These are phyloP conservation scores for Penicillium paneum DNA, from an alignment of 2,329 filamentous ascomycete species.

Conservation along the genomic window DNA sequence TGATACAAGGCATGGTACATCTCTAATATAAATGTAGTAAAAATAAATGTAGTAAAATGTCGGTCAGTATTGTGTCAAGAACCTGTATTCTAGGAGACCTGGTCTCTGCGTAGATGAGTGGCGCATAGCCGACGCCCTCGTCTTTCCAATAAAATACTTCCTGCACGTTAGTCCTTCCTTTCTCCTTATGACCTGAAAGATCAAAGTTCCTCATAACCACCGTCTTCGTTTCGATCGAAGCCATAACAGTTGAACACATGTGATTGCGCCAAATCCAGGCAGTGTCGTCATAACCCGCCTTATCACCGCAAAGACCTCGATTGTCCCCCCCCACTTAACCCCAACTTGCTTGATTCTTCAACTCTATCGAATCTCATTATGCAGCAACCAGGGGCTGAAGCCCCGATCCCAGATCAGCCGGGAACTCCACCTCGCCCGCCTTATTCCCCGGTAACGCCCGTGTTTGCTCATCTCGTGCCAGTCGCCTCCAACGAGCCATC, in stretches of 20 bases:
- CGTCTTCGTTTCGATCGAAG: neutral
- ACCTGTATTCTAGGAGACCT: too few relatives aligned
- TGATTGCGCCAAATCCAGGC: constrained; percentile 4
- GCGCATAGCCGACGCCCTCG: neutral
- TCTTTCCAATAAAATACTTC: neutral
- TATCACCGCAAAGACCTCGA: constrained; percentile 1
- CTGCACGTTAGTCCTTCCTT: neutral
- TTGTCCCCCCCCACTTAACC: constrained; percentile 5
- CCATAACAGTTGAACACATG: neutral
- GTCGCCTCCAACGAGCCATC: constrained; percentile 27
- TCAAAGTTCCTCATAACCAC: neutral
- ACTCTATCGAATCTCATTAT: constrained; percentile 1
- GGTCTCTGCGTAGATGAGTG: neutral
- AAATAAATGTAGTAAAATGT: neutral
- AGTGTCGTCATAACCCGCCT: constrained; percentile 18
- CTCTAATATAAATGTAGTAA: neutral
- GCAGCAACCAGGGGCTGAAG: constrained; percentile 15
- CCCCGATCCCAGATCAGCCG: constrained; percentile 23
- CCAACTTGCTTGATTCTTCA: neutral
- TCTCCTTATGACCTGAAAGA: neutral
- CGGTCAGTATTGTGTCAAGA: neutral
- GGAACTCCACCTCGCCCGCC: constrained; percentile 45
- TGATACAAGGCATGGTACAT: too few relatives aligned
- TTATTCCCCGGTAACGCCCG: constrained; percentile 48
- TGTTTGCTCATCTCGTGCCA: constrained; percentile 38